Evolutionary conservation across 2,329 filamentous ascomycete species (phyloP).

Genomic region (Acephala macrosclerotiorum): DNA sequence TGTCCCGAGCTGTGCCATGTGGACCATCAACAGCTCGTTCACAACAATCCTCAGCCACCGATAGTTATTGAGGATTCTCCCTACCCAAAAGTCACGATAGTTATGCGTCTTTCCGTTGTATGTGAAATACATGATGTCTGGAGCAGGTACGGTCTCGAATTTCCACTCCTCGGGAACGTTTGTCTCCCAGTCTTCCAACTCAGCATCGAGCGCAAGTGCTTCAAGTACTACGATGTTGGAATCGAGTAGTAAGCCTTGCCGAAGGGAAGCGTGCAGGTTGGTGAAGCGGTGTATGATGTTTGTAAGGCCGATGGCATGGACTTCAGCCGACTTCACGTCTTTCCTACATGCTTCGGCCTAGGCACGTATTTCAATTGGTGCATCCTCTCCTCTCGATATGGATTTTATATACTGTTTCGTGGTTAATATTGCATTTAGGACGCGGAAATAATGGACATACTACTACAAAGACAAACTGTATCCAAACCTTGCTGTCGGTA

Average conservation of each 20-base stretch:
- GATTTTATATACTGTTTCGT: slow-evolving; percentile 29
- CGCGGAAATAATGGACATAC: slow-evolving; percentile 17
- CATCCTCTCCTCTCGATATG: slow-evolving; percentile 24
- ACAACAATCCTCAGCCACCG: slow-evolving; percentile 37
- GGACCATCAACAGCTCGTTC: slow-evolving; percentile 34
- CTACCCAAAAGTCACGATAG: slow-evolving; percentile 37
- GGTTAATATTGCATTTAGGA: slow-evolving; percentile 1
- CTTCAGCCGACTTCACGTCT: slow-evolving; percentile 13
- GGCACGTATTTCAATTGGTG: slow-evolving; percentile 17
- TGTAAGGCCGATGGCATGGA: slow-evolving; percentile 23
- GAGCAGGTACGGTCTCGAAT: slow-evolving; percentile 10
- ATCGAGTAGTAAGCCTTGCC: slow-evolving; percentile 12
- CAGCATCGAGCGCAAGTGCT: slow-evolving; percentile 28
- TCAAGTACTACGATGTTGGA: slow-evolving; percentile 18
- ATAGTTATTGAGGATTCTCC: slow-evolving; percentile 37
- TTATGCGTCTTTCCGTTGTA: slow-evolving; percentile 31
- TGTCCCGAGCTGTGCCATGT: slow-evolving; percentile 23
- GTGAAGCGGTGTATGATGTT: slow-evolving; percentile 27
- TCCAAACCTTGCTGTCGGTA: slow-evolving; percentile 21
- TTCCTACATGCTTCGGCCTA: slow-evolving; percentile 19
- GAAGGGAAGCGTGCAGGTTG: slow-evolving; percentile 27
- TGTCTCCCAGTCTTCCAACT: slow-evolving; percentile 32
- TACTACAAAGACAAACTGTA: slow-evolving; percentile 33
- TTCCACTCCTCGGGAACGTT: slow-evolving; percentile 33
- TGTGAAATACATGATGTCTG: slow-evolving; percentile 13